Evolutionary conservation across 495 filamentous ascomycete species (phyloP).

Genomic region (Lichina pygmaea): DNA sequence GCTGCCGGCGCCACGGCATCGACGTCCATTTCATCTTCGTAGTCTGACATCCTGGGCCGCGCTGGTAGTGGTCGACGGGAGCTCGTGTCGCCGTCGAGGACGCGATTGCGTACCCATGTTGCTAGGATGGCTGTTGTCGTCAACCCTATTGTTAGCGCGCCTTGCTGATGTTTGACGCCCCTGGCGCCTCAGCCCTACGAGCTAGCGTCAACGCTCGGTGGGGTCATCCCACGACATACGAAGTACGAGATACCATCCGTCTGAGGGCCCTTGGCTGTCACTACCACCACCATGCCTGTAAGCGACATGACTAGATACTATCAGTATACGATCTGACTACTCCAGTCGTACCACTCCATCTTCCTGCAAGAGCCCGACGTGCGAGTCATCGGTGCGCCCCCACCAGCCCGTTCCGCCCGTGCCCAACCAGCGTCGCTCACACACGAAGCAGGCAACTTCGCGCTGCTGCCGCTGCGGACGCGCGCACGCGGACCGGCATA

Average conservation of each 20-base stretch:
- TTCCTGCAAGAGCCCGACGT: slow-evolving; percentile 62
- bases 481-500: slow-evolving; percentile 78
- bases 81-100: not conserved
- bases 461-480: slow-evolving; percentile 79
- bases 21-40: slow-evolving; percentile 68
- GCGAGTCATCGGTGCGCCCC: slow-evolving; percentile 29
- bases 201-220: not conserved
- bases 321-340: not conserved
- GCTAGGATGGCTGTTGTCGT: too few species aligned
- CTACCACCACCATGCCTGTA: slow-evolving; percentile 1
- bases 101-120: not conserved
- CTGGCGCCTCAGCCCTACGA: not conserved
- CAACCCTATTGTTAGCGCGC: too few species aligned
- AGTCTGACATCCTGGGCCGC: slow-evolving; percentile 49
- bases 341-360: slow-evolving; percentile 75
- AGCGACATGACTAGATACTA: not conserved
- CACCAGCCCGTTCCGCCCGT: slow-evolving; percentile 6
- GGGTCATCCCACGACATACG: not conserved
- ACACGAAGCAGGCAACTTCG: slow-evolving; percentile 46
- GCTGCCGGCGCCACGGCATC: slow-evolving; percentile 34
- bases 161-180: not conserved
- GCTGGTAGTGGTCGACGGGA: not conserved
- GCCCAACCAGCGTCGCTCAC: not conserved
- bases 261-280: not conserved
- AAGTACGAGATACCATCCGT: not conserved